Conservation (phyloP, 495 filamentous ascomycete genomes). For the Aspergillus indologenus region DNA sequence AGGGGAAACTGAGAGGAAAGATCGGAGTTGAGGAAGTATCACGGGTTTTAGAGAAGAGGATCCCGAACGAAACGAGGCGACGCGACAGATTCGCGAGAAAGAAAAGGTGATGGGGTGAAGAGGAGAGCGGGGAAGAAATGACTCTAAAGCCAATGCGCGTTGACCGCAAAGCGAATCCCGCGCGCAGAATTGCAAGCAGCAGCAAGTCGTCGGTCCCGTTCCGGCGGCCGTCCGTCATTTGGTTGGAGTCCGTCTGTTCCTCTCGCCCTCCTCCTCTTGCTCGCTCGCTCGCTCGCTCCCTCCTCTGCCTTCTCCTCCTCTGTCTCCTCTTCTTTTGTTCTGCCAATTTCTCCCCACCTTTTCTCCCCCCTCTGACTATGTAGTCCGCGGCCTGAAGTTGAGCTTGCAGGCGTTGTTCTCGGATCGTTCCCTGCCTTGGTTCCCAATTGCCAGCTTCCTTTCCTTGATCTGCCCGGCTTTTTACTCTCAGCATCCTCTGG, state of each 20-base stretch:
- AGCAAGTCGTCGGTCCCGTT: conserved; percentile 26
- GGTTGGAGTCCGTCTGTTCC: no score
- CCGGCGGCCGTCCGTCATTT: conserved; percentile 18
- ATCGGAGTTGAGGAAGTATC: not conserved
- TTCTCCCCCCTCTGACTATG: conserved; percentile 37
- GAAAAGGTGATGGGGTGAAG: conserved; percentile 5
- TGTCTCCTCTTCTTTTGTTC: conserved; percentile 30
- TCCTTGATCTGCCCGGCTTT: conserved; percentile 22
- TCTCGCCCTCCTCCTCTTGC: conserved; percentile 29
- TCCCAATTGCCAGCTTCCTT: conserved; percentile 30
- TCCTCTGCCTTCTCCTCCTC: conserved; percentile 24
- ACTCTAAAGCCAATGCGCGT: conserved; percentile 8
- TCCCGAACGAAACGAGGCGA: not conserved
- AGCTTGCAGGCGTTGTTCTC: conserved; percentile 36
- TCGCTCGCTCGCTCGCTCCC: conserved; percentile 12
- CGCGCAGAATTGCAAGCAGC: not conserved
- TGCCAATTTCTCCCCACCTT: conserved; percentile 25
- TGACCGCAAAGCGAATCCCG: conserved; percentile 5
- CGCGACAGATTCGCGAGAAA: not conserved
- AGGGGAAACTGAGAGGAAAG: not conserved
- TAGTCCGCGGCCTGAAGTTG: conserved; percentile 40
- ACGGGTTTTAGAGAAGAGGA: not conserved
- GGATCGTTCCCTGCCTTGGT: conserved; percentile 19
- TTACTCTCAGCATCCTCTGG: conserved; percentile 24
- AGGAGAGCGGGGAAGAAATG: conserved; percentile 17